Evolutionary conservation across 2,329 filamentous ascomycete species (phyloP).

Genomic region (Karstenula rhodostoma): DNA sequence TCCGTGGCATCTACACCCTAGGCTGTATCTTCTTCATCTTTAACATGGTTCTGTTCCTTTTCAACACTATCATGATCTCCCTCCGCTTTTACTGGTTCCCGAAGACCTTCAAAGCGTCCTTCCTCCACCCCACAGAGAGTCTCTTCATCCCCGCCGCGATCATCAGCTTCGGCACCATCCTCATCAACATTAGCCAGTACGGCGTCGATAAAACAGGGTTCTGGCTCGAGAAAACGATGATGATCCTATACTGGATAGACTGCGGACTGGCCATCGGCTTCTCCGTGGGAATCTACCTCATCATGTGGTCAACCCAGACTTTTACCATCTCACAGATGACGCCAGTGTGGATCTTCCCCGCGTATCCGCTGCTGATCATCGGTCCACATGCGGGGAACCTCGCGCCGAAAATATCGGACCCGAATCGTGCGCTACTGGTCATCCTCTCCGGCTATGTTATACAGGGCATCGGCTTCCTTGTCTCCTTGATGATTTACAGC

Average conservation of each 20-base stretch:
- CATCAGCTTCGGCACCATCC: constrained; percentile 70
- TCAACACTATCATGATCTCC: constrained; percentile 72
- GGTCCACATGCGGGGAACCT: constrained; percentile 74
- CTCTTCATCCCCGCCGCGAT: constrained; percentile 76
- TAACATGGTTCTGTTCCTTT: constrained; percentile 69
- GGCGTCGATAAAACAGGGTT: constrained; percentile 64
- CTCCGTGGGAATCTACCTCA: constrained; percentile 76
- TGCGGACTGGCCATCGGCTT: constrained; percentile 70
- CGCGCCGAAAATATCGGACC: constrained; percentile 55
- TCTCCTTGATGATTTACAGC: constrained; percentile 80
- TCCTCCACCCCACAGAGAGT: constrained; percentile 79
- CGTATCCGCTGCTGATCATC: constrained; percentile 80
- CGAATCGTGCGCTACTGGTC: constrained; percentile 58
- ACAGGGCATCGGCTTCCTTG: constrained; percentile 71
- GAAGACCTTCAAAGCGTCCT: constrained; percentile 73
- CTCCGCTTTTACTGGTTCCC: constrained; percentile 75
- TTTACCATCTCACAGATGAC: constrained; percentile 85
- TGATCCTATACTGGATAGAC: constrained; percentile 79
- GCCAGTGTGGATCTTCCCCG: constrained; percentile 86
- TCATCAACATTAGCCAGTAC: constrained; percentile 78
- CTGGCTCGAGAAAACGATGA: constrained; percentile 65
- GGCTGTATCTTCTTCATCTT: constrained; percentile 59
- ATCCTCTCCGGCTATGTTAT: constrained; percentile 67
- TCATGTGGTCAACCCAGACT: constrained; percentile 72
- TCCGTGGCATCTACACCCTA: constrained; percentile 56